Conservation (phyloP, 2,329 filamentous ascomycete species). For the Clarireedia homoeocarpa region DNA sequence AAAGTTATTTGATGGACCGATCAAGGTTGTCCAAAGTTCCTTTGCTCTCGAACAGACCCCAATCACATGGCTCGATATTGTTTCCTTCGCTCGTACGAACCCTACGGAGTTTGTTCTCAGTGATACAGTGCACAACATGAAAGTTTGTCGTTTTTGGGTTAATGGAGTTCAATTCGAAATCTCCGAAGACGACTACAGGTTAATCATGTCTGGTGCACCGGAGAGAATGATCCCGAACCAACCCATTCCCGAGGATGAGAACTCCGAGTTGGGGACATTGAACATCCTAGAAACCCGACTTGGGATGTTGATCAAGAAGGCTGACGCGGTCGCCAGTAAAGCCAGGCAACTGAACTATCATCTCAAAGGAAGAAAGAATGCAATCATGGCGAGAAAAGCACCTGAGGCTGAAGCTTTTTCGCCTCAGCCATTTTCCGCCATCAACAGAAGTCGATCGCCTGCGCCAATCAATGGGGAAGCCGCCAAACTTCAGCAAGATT, state of each 20-base stretch:
- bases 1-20: slow-evolving; percentile 74
- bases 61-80: slow-evolving; percentile 78
- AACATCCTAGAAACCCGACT: slow-evolving; percentile 78
- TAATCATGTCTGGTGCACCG: slow-evolving; percentile 75
- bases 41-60: slow-evolving; percentile 51
- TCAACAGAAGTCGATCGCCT: slow-evolving; percentile 34
- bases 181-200: slow-evolving; percentile 76
- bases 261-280: slow-evolving; percentile 74
- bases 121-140: slow-evolving; percentile 57
- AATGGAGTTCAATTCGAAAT: slow-evolving; percentile 80
- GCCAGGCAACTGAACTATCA: slow-evolving; percentile 76
- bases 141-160: slow-evolving; percentile 73
- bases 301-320: slow-evolving; percentile 68
- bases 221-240: slow-evolving; percentile 76
- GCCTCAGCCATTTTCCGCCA: slow-evolving; percentile 24
- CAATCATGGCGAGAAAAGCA: slow-evolving; percentile 59
- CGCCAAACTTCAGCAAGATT: slow-evolving; percentile 40
- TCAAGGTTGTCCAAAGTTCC: slow-evolving; percentile 39
- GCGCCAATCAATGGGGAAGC: slow-evolving; percentile 18
- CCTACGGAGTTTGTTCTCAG: slow-evolving; percentile 70
- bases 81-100: slow-evolving; percentile 74
- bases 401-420: slow-evolving; percentile 23
- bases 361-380: slow-evolving; percentile 64
- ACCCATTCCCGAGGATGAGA: slow-evolving; percentile 78
- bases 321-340: slow-evolving; percentile 65